Evolutionary conservation across 148 eudicot species (phyloP).

Genomic region (Persicaria maculosa): DNA sequence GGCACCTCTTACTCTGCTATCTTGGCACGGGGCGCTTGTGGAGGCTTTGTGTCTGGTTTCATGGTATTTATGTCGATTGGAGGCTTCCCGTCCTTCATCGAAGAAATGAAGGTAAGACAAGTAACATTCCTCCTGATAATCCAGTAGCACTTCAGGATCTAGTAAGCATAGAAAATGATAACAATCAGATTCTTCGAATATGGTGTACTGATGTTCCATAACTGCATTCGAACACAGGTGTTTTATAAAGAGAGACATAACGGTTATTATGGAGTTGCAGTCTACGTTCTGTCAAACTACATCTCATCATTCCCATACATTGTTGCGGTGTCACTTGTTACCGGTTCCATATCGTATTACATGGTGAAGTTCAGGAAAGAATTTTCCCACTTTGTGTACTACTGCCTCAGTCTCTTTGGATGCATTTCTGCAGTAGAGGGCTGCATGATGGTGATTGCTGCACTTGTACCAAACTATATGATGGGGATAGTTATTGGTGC

Average conservation of each 20-base stretch:
- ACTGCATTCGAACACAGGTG: slow-evolving; percentile 31
- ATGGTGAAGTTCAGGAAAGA: slow-evolving; percentile 73
- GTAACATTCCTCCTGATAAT: neutral
- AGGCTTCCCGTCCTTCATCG: slow-evolving; percentile 91
- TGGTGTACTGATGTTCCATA: neutral
- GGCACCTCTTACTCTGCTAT: slow-evolving; percentile 74
- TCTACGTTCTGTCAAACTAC: slow-evolving; percentile 66
- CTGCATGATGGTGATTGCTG: slow-evolving; percentile 77
- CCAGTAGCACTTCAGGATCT: too few species aligned
- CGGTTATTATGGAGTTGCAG: slow-evolving; percentile 73
- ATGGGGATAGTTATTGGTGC: slow-evolving; percentile 72
- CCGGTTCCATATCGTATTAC: slow-evolving; percentile 59
- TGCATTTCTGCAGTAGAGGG: slow-evolving; percentile 69
- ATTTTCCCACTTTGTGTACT: slow-evolving; percentile 48
- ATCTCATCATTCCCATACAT: slow-evolving; percentile 73
- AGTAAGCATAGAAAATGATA: too few species aligned
- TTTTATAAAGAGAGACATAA: slow-evolving; percentile 66
- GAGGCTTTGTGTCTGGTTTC: slow-evolving; percentile 76
- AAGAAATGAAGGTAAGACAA: slow-evolving; percentile 68
- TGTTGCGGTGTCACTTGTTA: slow-evolving; percentile 33
- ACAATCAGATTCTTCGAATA: neutral
- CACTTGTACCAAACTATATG: slow-evolving; percentile 63
- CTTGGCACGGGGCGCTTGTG: slow-evolving; percentile 85
- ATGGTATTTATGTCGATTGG: slow-evolving; percentile 99
- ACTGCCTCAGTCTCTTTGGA: slow-evolving; percentile 34